Evolutionary conservation across 345 rosid genomes (phyloP).

Genomic region (Ailanthus altissimus): DNA sequence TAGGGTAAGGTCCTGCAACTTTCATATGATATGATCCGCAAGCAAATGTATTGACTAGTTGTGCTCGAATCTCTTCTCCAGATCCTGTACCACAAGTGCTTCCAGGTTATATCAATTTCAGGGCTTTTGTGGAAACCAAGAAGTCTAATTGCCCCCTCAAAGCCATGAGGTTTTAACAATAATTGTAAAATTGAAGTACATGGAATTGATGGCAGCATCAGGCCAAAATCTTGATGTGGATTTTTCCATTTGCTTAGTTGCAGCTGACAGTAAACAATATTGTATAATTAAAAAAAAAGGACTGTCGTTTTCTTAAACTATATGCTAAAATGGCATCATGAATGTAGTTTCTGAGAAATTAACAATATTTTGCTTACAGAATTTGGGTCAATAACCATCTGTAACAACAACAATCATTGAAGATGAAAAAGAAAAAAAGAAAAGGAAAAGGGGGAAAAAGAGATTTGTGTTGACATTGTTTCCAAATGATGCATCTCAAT

Average conservation of each 20-base stretch:
- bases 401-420: background rate
- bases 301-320: too few species aligned
- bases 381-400: background rate
- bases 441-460: background rate
- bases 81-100: background rate
- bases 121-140: background rate
- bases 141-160: background rate
- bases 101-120: background rate
- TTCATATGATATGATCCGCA: background rate
- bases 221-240: slow-evolving; percentile 7
- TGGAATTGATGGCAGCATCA: background rate
- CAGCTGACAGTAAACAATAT: too few species aligned
- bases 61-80: background rate
- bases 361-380: too few species aligned
- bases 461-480: background rate
- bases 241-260: background rate
- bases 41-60: background rate
- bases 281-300: too few species aligned
- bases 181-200: background rate
- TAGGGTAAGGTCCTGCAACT: background rate
- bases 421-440: background rate
- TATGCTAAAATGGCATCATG: too few species aligned
- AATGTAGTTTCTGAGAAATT: too few species aligned
- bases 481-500: background rate
- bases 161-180: background rate